Conservation (phyloP, 345 rosid genomes). For the Corymbia maculata region DNA sequence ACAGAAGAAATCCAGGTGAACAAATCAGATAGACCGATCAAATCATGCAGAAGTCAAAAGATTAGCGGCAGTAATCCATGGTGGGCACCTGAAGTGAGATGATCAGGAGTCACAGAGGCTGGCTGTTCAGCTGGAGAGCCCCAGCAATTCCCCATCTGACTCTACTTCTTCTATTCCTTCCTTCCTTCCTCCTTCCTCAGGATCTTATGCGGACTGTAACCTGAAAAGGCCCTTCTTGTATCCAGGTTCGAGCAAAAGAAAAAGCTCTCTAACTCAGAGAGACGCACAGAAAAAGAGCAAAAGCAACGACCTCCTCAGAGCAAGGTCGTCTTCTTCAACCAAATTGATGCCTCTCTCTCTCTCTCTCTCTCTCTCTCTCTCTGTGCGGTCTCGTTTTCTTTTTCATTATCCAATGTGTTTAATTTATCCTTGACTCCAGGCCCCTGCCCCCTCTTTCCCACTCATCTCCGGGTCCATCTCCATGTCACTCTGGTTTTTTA, state of each 20-base stretch:
- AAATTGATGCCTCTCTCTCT: neutral
- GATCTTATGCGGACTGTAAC: neutral
- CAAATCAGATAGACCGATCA: neutral
- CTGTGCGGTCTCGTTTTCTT: neutral
- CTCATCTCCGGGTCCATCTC: neutral
- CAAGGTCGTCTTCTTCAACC: neutral
- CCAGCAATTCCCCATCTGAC: conserved; percentile 36
- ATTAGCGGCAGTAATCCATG: neutral
- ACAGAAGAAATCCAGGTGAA: conserved; percentile 2
- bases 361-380: neutral
- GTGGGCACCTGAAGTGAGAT: conserved; percentile 44
- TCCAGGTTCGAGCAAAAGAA: neutral
- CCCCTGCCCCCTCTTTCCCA: neutral
- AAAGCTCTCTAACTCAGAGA: neutral
- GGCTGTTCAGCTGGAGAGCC: conserved; percentile 31
- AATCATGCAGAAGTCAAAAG: neutral
- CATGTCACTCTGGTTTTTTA: neutral
- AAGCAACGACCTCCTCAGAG: neutral
- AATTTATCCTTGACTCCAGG: neutral
- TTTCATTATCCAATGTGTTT: neutral
- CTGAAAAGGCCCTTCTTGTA: neutral
- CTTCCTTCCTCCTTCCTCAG: neutral
- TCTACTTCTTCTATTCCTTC: neutral
- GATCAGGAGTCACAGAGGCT: conserved; percentile 40
- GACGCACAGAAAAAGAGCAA: neutral